Percentiles rank a stretch among this genome's conserved stretches.
Evolutionary conservation across 768 basidiomycete genomes (phyloP).

Genomic region (Suillus subaureus): DNA sequence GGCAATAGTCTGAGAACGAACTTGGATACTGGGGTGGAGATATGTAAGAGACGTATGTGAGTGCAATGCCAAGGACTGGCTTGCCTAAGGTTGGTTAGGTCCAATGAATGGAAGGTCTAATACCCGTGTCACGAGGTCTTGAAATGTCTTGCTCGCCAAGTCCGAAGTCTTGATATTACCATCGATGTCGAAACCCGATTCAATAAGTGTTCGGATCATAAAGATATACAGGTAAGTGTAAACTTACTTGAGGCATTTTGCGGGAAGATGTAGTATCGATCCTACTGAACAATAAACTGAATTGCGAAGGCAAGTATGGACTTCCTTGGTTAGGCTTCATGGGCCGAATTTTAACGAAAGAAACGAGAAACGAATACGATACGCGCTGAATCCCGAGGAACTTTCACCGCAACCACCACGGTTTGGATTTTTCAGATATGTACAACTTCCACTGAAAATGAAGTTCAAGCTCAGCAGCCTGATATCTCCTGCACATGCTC

Average conservation of each 20-base stretch:
- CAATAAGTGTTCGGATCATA: background rate
- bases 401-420: background rate
- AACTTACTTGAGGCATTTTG: background rate
- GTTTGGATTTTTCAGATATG: background rate
- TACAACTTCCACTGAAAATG: background rate
- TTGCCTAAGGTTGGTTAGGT: constrained; percentile 53
- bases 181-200: background rate
- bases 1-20: background rate
- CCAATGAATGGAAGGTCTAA: constrained; percentile 60
- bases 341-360: constrained; percentile 18
- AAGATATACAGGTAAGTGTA: too few species aligned
- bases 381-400: constrained; percentile 11
- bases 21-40: background rate
- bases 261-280: constrained; percentile 16
- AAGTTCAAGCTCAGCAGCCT: background rate
- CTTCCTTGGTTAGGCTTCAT: constrained; percentile 8
- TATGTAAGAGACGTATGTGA: background rate
- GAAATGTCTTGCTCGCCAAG: constrained; percentile 34
- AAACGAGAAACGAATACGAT: constrained; percentile 30
- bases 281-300: constrained; percentile 49
- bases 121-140: constrained; percentile 65
- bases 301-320: constrained; percentile 28
- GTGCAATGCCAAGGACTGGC: background rate
- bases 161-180: background rate
- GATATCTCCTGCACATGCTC: background rate